Conservation (phyloP, 805 yeast species). For the Suhomyces sp. region DNA sequence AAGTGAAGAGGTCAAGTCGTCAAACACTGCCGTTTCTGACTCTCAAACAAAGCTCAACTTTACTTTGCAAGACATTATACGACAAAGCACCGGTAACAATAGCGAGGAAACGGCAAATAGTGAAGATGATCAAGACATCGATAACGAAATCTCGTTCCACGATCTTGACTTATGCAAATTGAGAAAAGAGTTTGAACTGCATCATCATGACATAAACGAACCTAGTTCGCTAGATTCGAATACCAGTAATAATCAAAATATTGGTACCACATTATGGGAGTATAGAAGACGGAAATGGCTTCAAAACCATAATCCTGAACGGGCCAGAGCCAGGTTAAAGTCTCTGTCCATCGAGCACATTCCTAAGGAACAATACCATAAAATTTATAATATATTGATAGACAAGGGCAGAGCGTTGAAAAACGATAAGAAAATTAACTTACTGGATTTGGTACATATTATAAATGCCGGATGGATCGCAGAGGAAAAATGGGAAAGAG, state of each 20-base stretch:
- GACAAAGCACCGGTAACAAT: conserved; percentile 16
- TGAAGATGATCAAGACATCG: conserved; percentile 15
- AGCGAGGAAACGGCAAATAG: conserved; percentile 10
- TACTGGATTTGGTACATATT: conserved; percentile 68
- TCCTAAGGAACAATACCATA: conserved; percentile 52
- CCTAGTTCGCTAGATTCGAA: not conserved
- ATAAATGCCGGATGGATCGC: conserved; percentile 85
- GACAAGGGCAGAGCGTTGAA: conserved; percentile 67
- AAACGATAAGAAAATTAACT: conserved; percentile 59
- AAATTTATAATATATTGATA: conserved; percentile 68
- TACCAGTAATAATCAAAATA: conserved; percentile 13
- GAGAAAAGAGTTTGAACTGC: conserved; percentile 33
- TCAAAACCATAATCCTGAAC: conserved; percentile 29
- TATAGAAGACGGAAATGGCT: conserved; percentile 70
- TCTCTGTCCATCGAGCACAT: conserved; percentile 31
- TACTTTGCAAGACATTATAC: conserved; percentile 22
- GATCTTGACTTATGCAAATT: conserved; percentile 28
- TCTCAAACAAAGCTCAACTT: conserved; percentile 6
- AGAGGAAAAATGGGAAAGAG: conserved; percentile 69
- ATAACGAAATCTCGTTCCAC: conserved; percentile 16
- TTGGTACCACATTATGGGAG: conserved; percentile 69
- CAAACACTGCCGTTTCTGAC: conserved; percentile 14
- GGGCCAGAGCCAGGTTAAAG: conserved; percentile 10
- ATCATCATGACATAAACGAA: conserved; percentile 9
- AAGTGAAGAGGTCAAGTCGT: conserved; percentile 12